phyloP scores from a whole-genome alignment of 2,329 filamentous ascomycete genomes.

The Chrysoporthe deuterocubensis region DNA sequence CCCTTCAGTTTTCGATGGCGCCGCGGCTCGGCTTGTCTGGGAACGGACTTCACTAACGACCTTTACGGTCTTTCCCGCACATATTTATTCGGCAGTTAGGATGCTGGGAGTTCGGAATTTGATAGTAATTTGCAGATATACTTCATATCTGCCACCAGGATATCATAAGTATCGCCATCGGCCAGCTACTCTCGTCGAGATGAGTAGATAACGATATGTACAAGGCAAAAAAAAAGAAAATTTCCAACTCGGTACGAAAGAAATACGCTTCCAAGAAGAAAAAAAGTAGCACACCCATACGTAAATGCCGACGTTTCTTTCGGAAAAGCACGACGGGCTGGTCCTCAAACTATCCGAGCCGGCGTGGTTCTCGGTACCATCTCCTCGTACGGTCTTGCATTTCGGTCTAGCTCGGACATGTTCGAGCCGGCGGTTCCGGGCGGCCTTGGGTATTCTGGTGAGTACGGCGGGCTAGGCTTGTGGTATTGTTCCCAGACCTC shows the following conservation, averaged over 20 bases:
- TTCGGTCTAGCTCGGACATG: constrained; percentile 52
- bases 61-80: neutral
- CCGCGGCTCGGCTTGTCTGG: neutral
- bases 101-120: neutral
- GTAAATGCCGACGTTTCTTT: constrained; percentile 13
- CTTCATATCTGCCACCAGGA: neutral
- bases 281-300: constrained; percentile 2
- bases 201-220: constrained; percentile 19
- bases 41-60: neutral
- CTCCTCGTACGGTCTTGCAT: constrained; percentile 60
- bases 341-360: constrained; percentile 40
- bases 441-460: constrained; percentile 34
- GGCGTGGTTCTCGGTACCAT: constrained; percentile 58
- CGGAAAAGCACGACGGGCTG: neutral
- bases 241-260: constrained; percentile 9
- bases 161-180: constrained; percentile 23
- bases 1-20: too few relatives aligned
- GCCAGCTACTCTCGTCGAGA: constrained; percentile 18
- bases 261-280: constrained; percentile 13
- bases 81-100: neutral
- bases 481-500: constrained; percentile 33
- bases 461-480: constrained; percentile 38
- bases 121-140: constrained; percentile 6
- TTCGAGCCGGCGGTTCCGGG: constrained; percentile 22
- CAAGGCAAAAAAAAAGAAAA: neutral